Evolutionary conservation across 805 yeast genomes (phyloP).

Genomic region (Starmerella riodocensis): DNA sequence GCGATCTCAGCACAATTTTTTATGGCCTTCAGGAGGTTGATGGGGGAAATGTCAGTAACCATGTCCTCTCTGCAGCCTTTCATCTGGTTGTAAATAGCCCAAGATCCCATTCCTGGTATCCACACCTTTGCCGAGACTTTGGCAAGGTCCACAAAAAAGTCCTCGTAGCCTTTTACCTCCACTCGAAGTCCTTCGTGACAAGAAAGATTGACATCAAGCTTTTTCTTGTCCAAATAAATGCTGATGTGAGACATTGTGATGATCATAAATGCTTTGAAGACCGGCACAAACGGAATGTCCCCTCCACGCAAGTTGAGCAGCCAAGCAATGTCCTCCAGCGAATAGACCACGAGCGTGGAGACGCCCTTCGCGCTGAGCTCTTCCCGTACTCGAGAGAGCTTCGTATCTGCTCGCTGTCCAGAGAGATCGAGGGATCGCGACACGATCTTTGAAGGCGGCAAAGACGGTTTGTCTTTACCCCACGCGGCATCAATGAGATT

Average conservation of each 20-base stretch:
- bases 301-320: constrained; percentile 68
- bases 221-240: constrained; percentile 38
- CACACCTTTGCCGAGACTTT: constrained; percentile 26
- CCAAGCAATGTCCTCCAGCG: constrained; percentile 88
- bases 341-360: constrained; percentile 42
- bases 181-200: constrained; percentile 17
- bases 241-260: constrained; percentile 32
- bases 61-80: constrained; percentile 20
- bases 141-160: constrained; percentile 5
- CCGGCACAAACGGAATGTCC: constrained; percentile 78
- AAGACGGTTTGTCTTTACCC: constrained; percentile 49
- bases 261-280: constrained; percentile 59
- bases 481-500: constrained; percentile 71
- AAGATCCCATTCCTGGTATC: constrained; percentile 46
- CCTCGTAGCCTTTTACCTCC: constrained; percentile 1
- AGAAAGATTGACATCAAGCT: background rate
- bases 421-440: constrained; percentile 41
- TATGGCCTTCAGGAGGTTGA: constrained; percentile 54
- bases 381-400: constrained; percentile 35
- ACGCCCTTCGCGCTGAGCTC: constrained; percentile 22
- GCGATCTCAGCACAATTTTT: constrained; percentile 62
- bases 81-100: constrained; percentile 37
- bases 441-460: constrained; percentile 39
- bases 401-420: constrained; percentile 52
- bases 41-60: constrained; percentile 41